These are phyloP conservation scores for Vanderwaltozyma yarrowii DNA, from an alignment of 805 yeast genomes.

Conservation along the genomic window DNA sequence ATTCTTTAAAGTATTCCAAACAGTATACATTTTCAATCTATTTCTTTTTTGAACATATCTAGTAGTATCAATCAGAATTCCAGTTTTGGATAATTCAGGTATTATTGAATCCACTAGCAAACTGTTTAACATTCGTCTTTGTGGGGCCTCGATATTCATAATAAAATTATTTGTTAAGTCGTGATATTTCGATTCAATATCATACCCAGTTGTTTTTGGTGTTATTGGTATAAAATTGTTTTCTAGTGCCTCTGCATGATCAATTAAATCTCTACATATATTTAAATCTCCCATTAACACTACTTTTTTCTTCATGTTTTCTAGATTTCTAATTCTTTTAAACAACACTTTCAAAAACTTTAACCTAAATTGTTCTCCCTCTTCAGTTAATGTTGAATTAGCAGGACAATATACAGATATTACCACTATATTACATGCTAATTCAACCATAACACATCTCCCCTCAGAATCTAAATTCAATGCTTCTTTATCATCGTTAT, in stretches of 20 bases:
- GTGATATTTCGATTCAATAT: constrained; percentile 21
- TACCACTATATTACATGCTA: constrained; percentile 50
- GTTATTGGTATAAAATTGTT: constrained; percentile 15
- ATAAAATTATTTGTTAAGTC: constrained; percentile 28
- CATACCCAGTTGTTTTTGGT: constrained; percentile 32
- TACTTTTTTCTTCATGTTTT: constrained; percentile 52
- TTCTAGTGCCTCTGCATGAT: constrained; percentile 60
- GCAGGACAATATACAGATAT: constrained; percentile 85
- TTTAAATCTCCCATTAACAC: constrained; percentile 85
- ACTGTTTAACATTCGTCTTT: constrained; percentile 37
- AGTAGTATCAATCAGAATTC: constrained; percentile 47
- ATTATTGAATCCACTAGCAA: constrained; percentile 31
- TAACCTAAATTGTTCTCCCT: constrained; percentile 50
- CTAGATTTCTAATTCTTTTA: constrained; percentile 47
- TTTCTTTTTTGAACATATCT: constrained; percentile 44
- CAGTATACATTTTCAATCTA: constrained; percentile 64
- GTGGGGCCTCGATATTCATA: constrained; percentile 31
- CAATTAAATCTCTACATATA: constrained; percentile 69
- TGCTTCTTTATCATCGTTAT: constrained; percentile 28
- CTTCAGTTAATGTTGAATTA: constrained; percentile 61
- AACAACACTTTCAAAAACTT: constrained; percentile 51
- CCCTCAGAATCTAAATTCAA: constrained; percentile 70
- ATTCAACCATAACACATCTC: constrained; percentile 64
- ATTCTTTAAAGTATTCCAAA: constrained; percentile 79
- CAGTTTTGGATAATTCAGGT: constrained; percentile 28